phyloP scores from a whole-genome alignment of 2,329 filamentous ascomycete species.

The Colletotrichum sp. region DNA sequence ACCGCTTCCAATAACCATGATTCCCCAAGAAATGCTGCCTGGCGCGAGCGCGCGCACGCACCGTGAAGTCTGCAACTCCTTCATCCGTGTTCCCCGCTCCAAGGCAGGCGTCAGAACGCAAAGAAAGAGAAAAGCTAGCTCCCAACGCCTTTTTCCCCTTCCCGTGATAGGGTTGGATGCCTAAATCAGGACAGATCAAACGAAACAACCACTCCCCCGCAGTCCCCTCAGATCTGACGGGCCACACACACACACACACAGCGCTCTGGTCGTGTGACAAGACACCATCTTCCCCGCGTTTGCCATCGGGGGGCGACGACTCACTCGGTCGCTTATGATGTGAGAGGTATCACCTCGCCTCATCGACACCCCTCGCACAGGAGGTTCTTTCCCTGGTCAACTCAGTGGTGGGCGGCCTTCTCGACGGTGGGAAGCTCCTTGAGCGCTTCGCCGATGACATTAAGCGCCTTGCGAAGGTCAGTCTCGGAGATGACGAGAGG shows the following conservation, averaged over 20 bases:
- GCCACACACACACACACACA: background rate
- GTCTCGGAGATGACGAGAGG: constrained; percentile 92
- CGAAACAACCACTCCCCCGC: background rate
- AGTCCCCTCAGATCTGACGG: background rate
- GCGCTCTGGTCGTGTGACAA: background rate
- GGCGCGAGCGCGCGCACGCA: background rate
- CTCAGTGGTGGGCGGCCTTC: constrained; percentile 41
- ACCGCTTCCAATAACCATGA: background rate
- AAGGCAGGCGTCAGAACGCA: background rate
- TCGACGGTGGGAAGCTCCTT: constrained; percentile 74
- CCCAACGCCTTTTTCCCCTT: background rate
- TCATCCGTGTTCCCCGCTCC: background rate
- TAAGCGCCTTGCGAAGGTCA: constrained; percentile 78
- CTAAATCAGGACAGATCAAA: background rate
- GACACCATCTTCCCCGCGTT: background rate
- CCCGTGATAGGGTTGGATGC: background rate
- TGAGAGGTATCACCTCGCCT: background rate
- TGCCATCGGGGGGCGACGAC: background rate
- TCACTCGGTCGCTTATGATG: background rate
- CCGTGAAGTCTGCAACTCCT: background rate
- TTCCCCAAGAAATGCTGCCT: background rate
- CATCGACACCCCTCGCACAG: background rate
- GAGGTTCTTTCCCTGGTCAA: background rate
- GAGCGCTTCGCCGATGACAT: constrained; percentile 82
- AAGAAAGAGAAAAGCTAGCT: background rate